phyloP scores from a whole-genome alignment of 2,329 filamentous ascomycete species.

The Sporothrix variecibatus region DNA sequence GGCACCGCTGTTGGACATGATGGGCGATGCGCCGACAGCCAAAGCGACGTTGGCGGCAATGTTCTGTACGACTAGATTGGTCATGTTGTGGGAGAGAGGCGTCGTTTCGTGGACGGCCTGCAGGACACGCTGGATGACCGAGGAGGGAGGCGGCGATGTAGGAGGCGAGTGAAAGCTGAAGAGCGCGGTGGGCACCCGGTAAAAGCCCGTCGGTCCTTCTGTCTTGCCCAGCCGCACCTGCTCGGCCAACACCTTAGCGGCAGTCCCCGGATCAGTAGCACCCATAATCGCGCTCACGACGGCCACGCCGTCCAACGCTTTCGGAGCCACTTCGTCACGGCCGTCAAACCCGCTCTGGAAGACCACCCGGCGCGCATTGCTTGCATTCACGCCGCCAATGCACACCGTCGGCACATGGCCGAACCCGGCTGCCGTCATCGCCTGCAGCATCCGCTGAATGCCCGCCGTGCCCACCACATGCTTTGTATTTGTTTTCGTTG shows the following conservation, averaged over 20 bases:
- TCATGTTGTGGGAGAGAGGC: conserved; percentile 94
- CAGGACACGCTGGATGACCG: conserved; percentile 49
- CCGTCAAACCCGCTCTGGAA: conserved; percentile 58
- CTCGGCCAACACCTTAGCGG: conserved; percentile 59
- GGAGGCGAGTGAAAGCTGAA: not conserved
- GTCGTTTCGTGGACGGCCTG: conserved; percentile 60
- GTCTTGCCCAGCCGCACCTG: conserved; percentile 48
- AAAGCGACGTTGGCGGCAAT: conserved; percentile 90
- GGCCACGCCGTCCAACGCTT: conserved; percentile 73
- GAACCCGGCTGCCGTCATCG: conserved; percentile 54
- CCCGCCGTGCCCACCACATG: conserved; percentile 74
- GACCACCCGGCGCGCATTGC: conserved; percentile 73
- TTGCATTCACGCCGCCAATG: conserved; percentile 83
- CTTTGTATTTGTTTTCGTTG: conserved; percentile 72
- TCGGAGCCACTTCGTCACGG: not conserved
- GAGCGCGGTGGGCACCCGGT: not conserved
- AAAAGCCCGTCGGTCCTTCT: conserved; percentile 25
- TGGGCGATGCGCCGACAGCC: conserved; percentile 81
- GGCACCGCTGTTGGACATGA: conserved; percentile 86
- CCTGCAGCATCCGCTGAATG: conserved; percentile 64
- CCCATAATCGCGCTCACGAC: conserved; percentile 88
- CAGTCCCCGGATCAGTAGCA: conserved; percentile 64
- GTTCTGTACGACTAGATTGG: conserved; percentile 93
- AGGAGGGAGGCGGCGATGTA: conserved; percentile 15
- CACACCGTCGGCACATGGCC: conserved; percentile 66